Evolutionary conservation across 257 asterid species (phyloP), one percentile per base, ranked within the genome.

Genomic region (Lycium ferocissimum): DNA sequence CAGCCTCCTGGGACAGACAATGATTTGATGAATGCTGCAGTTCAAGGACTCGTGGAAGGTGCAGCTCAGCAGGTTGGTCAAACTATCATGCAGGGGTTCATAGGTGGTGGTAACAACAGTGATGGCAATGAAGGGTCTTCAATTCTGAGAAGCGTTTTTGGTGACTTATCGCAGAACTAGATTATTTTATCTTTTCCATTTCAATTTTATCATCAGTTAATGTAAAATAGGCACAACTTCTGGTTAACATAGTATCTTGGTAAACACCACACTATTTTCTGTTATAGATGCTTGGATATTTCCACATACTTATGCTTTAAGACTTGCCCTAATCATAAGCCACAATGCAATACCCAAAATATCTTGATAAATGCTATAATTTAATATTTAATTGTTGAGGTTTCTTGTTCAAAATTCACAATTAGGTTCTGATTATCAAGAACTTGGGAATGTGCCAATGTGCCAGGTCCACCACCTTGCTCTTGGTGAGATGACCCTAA

Each of bases 21-120:
- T 37, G 73, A 35, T 85, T 37, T 92, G 62, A 40, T 88, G 90
- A 78, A 35, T 83, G 86, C 87, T 5, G 93, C 88, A n/a, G 6
- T 86, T 71, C 85, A 83, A 51, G 93, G 93, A 47, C 12, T 88
- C 18, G 91, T 87, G 65, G 92, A 90, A 72, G 93, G 93, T 40
- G 88, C 86, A 35, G 80, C 87, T 15, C 94, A 91, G 83, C 90
- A 71, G 67, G 86, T 88, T 10, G 94, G 91, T 12, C 92, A 88
- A 87, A 38, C 86, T 7, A 80, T 86, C 15, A 86, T 85, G 84
- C 90, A 90, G 72, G 88, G 85, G 33, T 78, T 89, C 43, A 12
- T 88, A 2, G 87, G 85, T 9, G 86, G 81, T 13, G 85, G 66
- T 17, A 76, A 54, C 7, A 84, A 73, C 4, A 57, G 80, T 12